These are phyloP conservation scores for Kurtzmaniella fragi DNA, from an alignment of 805 yeast genomes.

Conservation along the genomic window DNA sequence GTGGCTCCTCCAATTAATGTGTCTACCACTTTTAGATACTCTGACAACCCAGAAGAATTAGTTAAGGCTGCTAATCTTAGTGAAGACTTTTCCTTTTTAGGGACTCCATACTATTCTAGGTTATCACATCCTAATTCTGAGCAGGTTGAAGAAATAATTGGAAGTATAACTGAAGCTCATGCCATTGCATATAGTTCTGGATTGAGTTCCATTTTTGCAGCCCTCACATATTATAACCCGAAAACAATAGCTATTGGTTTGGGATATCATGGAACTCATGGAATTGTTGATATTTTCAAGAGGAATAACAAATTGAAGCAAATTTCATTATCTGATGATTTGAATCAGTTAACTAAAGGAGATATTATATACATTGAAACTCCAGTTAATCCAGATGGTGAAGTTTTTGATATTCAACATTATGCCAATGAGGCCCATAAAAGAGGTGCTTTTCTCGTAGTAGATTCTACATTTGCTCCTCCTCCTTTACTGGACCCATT, in stretches of 20 bases:
- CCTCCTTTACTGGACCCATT: conserved; percentile 85
- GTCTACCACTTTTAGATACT: conserved; percentile 72
- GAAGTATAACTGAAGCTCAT: conserved; percentile 55
- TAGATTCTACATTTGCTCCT: conserved; percentile 92
- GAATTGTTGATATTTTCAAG: conserved; percentile 57
- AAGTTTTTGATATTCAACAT: conserved; percentile 53
- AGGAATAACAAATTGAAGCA: conserved; percentile 56
- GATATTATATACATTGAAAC: conserved; percentile 83
- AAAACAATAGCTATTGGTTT: conserved; percentile 68
- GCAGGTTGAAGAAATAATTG: conserved; percentile 62
- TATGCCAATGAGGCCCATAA: conserved; percentile 70
- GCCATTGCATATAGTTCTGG: conserved; percentile 76
- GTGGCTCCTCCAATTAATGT: conserved; percentile 80
- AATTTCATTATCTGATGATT: conserved; percentile 35
- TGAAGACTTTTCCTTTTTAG: conserved; percentile 8
- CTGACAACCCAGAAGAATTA: conserved; percentile 52
- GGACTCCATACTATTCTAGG: conserved; percentile 53
- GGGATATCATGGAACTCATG: conserved; percentile 83
- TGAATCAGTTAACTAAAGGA: conserved; percentile 51
- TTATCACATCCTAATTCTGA: conserved; percentile 67
- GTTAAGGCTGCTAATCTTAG: conserved; percentile 32
- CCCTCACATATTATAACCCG: conserved; percentile 67
- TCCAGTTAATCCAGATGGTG: conserved; percentile 83
- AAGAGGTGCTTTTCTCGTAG: conserved; percentile 65
- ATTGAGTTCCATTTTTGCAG: conserved; percentile 73